Conservation (phyloP, 2,329 filamentous ascomycete genomes). For the Juglanconis sp. region DNA sequence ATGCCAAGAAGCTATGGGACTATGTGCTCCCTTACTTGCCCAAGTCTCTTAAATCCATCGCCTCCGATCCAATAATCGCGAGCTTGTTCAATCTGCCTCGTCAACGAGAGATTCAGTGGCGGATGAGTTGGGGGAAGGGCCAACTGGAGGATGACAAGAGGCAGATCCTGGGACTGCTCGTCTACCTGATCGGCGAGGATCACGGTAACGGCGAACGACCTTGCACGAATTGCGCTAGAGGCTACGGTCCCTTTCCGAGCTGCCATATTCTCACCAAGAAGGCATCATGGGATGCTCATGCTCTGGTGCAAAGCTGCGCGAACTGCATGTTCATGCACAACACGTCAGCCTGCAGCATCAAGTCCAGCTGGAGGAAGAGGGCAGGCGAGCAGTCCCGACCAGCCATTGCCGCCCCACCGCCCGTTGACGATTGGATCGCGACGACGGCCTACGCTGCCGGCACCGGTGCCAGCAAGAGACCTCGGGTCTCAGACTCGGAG, state of each 20-base stretch:
- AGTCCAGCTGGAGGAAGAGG: slow-evolving; percentile 5
- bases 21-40: slow-evolving; percentile 13
- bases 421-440: background rate
- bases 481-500: background rate
- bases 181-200: slow-evolving; percentile 11
- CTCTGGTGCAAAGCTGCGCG: slow-evolving; percentile 2
- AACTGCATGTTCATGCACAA: slow-evolving; percentile 14
- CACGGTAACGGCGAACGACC: background rate
- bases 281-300: background rate
- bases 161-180: slow-evolving; percentile 10
- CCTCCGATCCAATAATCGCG: background rate
- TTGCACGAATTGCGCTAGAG: slow-evolving; percentile 4
- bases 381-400: background rate
- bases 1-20: slow-evolving; percentile 11
- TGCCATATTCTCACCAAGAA: slow-evolving; percentile 1
- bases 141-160: slow-evolving; percentile 2
- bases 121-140: background rate
- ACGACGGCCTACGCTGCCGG: background rate
- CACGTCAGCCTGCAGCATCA: slow-evolving; percentile 8
- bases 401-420: background rate
- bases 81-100: slow-evolving; percentile 3
- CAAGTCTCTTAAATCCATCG: background rate
- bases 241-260: slow-evolving; percentile 9
- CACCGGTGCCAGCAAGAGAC: background rate
- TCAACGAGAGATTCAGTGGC: slow-evolving; percentile 4